Base-by-base conservation (phyloP, 1,284 basidiomycete genomes). In the Heliocybe sulcata region DNA sequence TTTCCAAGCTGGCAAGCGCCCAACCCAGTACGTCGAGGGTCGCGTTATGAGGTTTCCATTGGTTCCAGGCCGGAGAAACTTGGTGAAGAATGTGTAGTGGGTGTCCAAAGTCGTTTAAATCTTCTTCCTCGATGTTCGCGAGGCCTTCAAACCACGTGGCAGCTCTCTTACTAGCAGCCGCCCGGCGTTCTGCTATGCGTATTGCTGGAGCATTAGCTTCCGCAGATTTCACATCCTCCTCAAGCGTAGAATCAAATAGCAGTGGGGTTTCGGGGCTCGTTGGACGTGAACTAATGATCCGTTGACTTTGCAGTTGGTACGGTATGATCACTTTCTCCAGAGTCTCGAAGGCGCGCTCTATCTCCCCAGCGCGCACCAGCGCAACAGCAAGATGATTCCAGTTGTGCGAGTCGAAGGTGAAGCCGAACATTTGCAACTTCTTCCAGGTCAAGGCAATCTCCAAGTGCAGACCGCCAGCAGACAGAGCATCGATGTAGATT, bases 361-460 rank as follows among this genome's bases (percentile, higher is more conserved):
- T 68, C 63, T 96, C 82, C 19, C 90, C 94, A 0, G 87, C 90
- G 31, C 87, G 82, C 27, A 93, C 76, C 31, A 96, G 79, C 12
- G 87, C 89, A 2, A 86, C 74, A 23, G 78, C 80, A 23, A 96
- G 77, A 63, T 92, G 85, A 66, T 98, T 98, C 90, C 93, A 99
- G 69, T 98, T 98, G 62, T 90, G 85, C 11, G 90, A 80, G 66
- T 98, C 93, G 65, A 95, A 94, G 2, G 77, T 77, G 61, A 96
- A 90, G 1, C 92, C 92, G n/a, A 77, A 69, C 4, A 71, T 60
- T 58, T 82, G 79, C 50, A 92, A 79, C 27, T 73, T 66, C 16
- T 75, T 70, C 95, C 96, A 98, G 0, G 81, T 73, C 11, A 69
- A 65, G 19, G 85, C 80, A 38, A 97, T 79, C 55, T 86, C 80